phyloP scores from a whole-genome alignment of 331 rosid species.

The Telfairia occidentalis region DNA sequence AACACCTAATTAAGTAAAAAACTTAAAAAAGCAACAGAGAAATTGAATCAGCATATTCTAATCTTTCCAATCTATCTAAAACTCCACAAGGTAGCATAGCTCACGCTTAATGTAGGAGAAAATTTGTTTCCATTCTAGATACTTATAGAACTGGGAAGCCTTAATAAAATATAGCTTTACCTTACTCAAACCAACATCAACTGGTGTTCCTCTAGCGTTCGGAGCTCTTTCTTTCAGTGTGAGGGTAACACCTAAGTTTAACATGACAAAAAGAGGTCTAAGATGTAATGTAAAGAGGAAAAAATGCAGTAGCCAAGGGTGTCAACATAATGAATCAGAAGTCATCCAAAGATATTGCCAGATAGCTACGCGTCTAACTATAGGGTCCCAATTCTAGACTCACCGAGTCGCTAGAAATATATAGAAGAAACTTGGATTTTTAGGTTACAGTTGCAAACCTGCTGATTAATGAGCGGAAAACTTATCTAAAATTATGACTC shows the following conservation, averaged over 20 bases:
- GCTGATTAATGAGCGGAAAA: not conserved
- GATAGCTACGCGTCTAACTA: not conserved
- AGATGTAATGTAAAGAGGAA: not conserved
- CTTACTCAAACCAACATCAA: slow-evolving; percentile 90
- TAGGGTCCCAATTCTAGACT: not conserved
- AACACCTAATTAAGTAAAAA: not conserved
- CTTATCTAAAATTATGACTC: not conserved
- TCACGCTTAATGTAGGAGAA: not conserved
- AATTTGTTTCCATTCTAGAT: not conserved
- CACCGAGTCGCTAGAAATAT: not conserved
- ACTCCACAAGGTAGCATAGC: not conserved
- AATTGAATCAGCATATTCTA: not conserved
- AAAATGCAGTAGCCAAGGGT: not conserved
- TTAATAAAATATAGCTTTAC: slow-evolving; percentile 28
- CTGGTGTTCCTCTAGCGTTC: slow-evolving; percentile 38
- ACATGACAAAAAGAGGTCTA: slow-evolving; percentile 15
- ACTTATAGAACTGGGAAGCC: not conserved
- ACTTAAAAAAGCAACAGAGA: not conserved
- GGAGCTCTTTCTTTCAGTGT: slow-evolving; percentile 49
- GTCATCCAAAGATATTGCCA: not conserved
- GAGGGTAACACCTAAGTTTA: slow-evolving; percentile 56
- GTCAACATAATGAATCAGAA: not conserved
- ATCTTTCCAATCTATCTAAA: not conserved
- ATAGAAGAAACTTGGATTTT: not conserved
- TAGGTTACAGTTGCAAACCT: not conserved